Percentiles rank a stretch among this genome's conserved stretches.
phyloP scores from a whole-genome alignment of 306 rosid genomes.

The Oemleria cerasiformis region DNA sequence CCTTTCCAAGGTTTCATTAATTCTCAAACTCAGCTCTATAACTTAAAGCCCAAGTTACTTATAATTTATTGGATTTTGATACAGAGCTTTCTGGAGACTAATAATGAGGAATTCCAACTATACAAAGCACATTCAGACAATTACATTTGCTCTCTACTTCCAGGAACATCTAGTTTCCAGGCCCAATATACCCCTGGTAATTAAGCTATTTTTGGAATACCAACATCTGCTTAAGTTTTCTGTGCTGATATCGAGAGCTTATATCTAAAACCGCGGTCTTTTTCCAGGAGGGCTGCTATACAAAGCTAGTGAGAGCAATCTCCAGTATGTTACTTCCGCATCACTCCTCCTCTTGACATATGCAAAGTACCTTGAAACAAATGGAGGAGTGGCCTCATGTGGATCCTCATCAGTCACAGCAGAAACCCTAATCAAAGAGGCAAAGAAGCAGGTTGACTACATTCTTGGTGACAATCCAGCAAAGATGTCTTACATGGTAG shows the following conservation, averaged over 20 bases:
- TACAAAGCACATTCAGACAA: conserved; percentile 80
- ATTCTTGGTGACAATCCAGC: conserved; percentile 70
- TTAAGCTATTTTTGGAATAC: background rate
- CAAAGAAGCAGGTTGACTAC: conserved; percentile 81
- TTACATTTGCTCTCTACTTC: conserved; percentile 69
- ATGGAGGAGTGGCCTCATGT: conserved; percentile 40
- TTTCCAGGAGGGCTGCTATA: conserved; percentile 66
- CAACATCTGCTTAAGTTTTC: background rate
- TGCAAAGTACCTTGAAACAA: conserved; percentile 51
- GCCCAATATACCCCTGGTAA: conserved; percentile 82
- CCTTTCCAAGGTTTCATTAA: conserved; percentile 58
- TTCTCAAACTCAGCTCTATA: background rate
- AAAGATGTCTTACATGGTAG: conserved; percentile 79
- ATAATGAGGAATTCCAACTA: conserved; percentile 45
- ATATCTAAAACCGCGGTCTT: background rate
- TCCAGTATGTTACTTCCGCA: conserved; percentile 75
- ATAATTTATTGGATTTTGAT: conserved; percentile 2
- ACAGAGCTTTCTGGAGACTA: conserved; percentile 63
- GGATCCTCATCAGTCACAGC: conserved; percentile 45
- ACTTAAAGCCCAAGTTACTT: background rate
- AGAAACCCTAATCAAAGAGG: conserved; percentile 41
- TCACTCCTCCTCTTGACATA: conserved; percentile 57
- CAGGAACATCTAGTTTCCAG: conserved; percentile 61
- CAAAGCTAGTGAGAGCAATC: conserved; percentile 76
- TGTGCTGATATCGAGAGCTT: background rate